Conservation (phyloP, 805 yeast genomes). For the Scheffersomyces ergatensis region DNA sequence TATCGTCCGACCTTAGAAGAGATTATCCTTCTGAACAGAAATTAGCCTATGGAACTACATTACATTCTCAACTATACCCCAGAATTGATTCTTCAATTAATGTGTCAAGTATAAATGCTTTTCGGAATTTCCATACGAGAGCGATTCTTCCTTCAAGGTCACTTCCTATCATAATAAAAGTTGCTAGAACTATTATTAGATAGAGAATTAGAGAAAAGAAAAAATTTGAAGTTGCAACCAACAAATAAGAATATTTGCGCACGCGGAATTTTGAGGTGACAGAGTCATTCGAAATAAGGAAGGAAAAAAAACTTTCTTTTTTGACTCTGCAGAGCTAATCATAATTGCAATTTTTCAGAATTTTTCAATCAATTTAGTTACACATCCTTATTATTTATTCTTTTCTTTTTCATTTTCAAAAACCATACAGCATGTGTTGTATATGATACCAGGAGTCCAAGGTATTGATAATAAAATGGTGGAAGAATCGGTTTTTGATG, state of each 20-base stretch:
- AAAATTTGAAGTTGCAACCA: no score
- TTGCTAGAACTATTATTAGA: no score
- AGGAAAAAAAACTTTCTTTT: no score
- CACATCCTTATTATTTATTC: not conserved
- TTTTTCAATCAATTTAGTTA: not conserved
- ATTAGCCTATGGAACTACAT: not conserved
- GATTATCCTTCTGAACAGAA: not conserved
- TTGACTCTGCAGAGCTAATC: not conserved
- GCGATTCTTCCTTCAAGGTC: no score
- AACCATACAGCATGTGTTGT: not conserved
- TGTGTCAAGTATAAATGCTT: not conserved
- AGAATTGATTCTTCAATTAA: no score
- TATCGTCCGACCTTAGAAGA: conserved; percentile 9
- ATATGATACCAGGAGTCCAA: no score
- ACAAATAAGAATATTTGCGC: no score
- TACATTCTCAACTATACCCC: not conserved
- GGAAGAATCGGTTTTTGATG: not conserved
- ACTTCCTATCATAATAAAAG: no score
- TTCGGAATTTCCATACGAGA: not conserved
- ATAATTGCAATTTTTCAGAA: not conserved
- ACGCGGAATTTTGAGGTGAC: no score
- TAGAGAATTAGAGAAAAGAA: no score
- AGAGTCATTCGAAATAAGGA: no score
- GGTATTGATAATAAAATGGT: not conserved
- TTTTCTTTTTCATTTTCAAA: not conserved